Percentiles rank a stretch among this genome's conserved stretches.
Conservation (phyloP, 495 filamentous ascomycete species). For the Trichoderma reesei region DNA sequence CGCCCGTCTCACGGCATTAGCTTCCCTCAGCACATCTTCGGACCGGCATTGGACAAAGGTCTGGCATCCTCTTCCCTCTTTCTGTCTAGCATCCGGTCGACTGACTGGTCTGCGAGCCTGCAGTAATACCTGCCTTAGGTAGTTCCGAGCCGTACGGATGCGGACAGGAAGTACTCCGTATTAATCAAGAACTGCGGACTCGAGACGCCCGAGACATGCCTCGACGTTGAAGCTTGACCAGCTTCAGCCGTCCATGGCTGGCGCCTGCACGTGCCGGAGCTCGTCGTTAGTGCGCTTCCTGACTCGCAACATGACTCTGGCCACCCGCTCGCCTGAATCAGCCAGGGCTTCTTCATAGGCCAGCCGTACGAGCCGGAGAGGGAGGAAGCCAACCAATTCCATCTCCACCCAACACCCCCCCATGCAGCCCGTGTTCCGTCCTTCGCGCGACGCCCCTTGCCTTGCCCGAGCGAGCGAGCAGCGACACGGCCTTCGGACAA, state of each 20-base stretch:
- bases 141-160: no score
- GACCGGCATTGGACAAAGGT: no score
- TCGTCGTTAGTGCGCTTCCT: neutral
- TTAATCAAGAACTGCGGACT: no score
- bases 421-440: neutral
- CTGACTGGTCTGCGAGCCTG: no score
- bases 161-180: no score
- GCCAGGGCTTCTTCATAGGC: neutral
- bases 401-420: constrained; percentile 1
- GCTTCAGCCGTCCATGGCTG: neutral
- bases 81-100: no score
- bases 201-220: no score
- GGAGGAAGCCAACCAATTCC: neutral
- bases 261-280: neutral
- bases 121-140: no score
- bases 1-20: no score
- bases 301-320: constrained; percentile 3
- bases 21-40: no score
- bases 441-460: constrained; percentile 4
- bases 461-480: neutral
- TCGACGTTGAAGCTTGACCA: no score
- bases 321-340: neutral
- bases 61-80: no score
- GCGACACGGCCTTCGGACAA: neutral
- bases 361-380: neutral